Percentiles rank a stretch among this genome's conserved stretches.
These are phyloP conservation scores for Pseudogymnoascus sp. DNA, from an alignment of 2,329 filamentous ascomycete genomes.

Conservation along the genomic window DNA sequence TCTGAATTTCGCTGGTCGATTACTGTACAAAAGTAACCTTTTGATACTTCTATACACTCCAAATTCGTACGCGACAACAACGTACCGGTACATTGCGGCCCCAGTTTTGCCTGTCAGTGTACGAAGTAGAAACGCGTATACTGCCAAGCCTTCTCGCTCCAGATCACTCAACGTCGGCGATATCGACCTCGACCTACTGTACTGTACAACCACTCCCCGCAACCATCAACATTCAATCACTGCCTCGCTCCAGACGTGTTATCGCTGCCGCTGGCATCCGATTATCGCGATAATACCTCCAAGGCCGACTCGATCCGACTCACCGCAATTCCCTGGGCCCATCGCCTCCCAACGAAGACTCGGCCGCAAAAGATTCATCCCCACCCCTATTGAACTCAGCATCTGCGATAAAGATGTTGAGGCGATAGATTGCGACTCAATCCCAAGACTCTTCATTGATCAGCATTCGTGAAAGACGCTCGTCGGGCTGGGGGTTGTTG, in stretches of 20 bases:
- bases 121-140: neutral
- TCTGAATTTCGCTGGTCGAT: neutral
- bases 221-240: neutral
- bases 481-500: constrained; percentile 3
- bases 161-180: neutral
- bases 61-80: neutral
- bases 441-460: neutral
- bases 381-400: constrained; percentile 2
- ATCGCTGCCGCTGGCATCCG: neutral
- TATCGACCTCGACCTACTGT: neutral
- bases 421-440: neutral
- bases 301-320: neutral
- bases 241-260: neutral
- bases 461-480: neutral
- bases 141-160: constrained; percentile 2
- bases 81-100: neutral
- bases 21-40: neutral
- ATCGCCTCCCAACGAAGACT: neutral
- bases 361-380: neutral
- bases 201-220: neutral
- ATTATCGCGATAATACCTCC: neutral
- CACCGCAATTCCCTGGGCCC: neutral
- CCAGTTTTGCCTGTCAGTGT: neutral
- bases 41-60: neutral
- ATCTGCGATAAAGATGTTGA: neutral